Base-by-base conservation (phyloP, 768 basidiomycete genomes). In the Gautieria morchelliformis region DNA sequence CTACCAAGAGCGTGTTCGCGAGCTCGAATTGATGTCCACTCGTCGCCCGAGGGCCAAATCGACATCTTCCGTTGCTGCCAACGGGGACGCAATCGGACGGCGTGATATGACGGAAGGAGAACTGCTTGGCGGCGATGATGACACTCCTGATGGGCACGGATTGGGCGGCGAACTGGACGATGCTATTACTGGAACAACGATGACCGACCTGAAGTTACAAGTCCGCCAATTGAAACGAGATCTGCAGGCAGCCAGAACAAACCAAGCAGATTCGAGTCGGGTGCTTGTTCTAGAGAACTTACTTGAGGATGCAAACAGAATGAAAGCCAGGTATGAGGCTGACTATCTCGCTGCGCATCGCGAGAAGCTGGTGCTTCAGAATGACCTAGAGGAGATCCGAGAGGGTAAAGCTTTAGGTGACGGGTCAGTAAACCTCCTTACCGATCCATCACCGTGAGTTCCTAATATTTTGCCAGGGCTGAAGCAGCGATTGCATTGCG, bases 201-300 rank as follows among this genome's bases (percentile, higher is more conserved):
- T 85, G 83, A 98, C 93, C 1, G 91, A 93, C 66, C 74, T 97
- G 60, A 96, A 94, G 67, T 75, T 97, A 30, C 86, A 90, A 66
- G 81, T 97, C 51, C 82, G 85, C 59, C 85, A 82, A 59, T 77
- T 97, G 30, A 75, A 89, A 67, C 74, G 92, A 24, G 92, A 97
- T 66, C 75, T 98, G 33, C 84, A 85, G 50, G 78, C 82, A 5
- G 78, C 86, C 33, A 77, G 77, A 68, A 83, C 82, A 68, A 85
- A 89, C 60, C 84, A 87, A 63, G 85, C 74, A 6, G 90, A 93
- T 65, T 77, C 83, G 7, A 88, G 86, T 59, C 78, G 82, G 27
- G 71, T 93, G 5, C 68, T 93, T 17, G 89, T 95, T n/a, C 74
- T 96, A 27, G 92, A 97, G 71, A 93, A 91, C 65, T 72, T 95